Percentiles rank a stretch among this genome's conserved stretches.
Evolutionary conservation across 164 flowering plant species (phyloP).

Genomic region (Brasenia schreberi): DNA sequence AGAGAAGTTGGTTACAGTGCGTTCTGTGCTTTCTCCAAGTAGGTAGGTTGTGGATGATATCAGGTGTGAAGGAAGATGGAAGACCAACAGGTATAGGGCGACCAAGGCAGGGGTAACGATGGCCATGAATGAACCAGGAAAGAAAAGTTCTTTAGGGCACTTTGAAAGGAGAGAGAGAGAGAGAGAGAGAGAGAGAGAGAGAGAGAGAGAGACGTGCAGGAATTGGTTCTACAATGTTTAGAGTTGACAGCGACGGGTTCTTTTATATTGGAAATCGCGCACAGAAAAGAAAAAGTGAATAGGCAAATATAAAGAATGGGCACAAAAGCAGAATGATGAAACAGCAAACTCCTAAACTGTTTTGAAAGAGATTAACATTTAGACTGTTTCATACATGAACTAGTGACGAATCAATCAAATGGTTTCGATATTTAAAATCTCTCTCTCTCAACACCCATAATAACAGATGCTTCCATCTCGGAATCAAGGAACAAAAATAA

Average conservation of each 20-base stretch:
- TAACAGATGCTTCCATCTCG: too few relatives aligned
- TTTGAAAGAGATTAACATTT: too few relatives aligned
- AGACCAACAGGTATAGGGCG: not conserved
- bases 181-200: constrained; percentile 13
- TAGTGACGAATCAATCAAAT: too few relatives aligned
- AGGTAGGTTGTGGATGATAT: constrained; percentile 2
- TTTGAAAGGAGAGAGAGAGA: constrained; percentile 14
- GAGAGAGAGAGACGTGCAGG: not conserved
- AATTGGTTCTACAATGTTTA: not conserved
- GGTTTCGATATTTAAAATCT: not conserved
- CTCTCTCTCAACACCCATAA: not conserved
- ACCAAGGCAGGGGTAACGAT: not conserved
- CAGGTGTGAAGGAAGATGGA: not conserved
- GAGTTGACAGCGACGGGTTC: not conserved
- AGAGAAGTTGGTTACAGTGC: not conserved
- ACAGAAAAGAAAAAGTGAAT: not conserved
- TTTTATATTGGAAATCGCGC: not conserved
- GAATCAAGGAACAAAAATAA: too few relatives aligned
- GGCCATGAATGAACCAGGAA: not conserved
- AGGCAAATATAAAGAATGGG: not conserved
- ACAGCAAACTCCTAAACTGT: not conserved
- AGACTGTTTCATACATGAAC: too few relatives aligned
- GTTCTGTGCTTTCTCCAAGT: constrained; percentile 61
- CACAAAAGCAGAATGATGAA: not conserved
- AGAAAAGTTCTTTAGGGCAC: not conserved